Conservation (phyloP, 441 rosid species). For the Arabidopsis lyrata region DNA sequence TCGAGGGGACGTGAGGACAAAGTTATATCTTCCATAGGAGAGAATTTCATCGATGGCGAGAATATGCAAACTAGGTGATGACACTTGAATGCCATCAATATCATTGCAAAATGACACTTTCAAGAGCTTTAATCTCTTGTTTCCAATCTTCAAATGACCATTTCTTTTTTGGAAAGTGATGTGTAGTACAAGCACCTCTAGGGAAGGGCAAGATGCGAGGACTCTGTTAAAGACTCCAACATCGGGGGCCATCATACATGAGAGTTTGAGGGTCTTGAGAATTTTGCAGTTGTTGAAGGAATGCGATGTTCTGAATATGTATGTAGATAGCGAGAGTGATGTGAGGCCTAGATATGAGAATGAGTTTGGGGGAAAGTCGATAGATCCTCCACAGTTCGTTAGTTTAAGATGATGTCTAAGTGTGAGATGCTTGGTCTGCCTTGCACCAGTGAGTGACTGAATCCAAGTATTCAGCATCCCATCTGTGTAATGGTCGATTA, state of each 20-base stretch:
- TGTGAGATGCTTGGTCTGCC: neutral
- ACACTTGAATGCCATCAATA: slow-evolving; percentile 10
- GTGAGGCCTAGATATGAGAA: neutral
- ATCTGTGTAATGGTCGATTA: neutral
- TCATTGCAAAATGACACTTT: neutral
- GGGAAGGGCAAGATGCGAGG: slow-evolving; percentile 8
- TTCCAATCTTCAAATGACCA: slow-evolving; percentile 22
- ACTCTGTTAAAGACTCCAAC: slow-evolving; percentile 31
- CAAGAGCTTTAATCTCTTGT: slow-evolving; percentile 14
- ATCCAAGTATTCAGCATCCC: neutral
- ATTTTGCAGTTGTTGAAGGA: neutral
- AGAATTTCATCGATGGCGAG: neutral
- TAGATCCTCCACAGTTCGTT: neutral
- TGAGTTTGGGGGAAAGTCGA: neutral
- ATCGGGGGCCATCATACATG: neutral
- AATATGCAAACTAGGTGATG: slow-evolving; percentile 1
- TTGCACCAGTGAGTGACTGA: neutral
- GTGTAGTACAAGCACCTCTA: slow-evolving; percentile 1
- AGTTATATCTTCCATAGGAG: neutral
- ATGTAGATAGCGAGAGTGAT: neutral
- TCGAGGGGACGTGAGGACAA: neutral
- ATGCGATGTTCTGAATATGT: neutral
- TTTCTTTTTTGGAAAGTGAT: neutral
- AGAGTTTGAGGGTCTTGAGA: neutral
- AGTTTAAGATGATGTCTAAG: neutral